phyloP scores from a whole-genome alignment of 2,329 filamentous ascomycete genomes.

The Chaetomium globosum region DNA sequence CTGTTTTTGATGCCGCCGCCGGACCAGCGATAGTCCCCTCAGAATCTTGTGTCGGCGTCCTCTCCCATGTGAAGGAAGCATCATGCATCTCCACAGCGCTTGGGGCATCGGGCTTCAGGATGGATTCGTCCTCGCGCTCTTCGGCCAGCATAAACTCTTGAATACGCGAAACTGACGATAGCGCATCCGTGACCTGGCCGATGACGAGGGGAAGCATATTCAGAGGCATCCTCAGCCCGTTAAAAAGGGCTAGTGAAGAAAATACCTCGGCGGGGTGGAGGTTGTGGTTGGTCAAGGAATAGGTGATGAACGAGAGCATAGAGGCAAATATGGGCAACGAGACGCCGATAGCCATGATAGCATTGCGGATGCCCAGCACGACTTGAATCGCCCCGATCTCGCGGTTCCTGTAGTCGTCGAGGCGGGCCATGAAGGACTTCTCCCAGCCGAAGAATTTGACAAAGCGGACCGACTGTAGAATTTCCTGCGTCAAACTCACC shows the following conservation, averaged over 20 bases:
- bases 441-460: slow-evolving; percentile 99
- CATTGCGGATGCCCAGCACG: slow-evolving; percentile 80
- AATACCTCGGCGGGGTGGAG: slow-evolving; percentile 80
- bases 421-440: slow-evolving; percentile 75
- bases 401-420: slow-evolving; percentile 70
- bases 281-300: slow-evolving; percentile 65
- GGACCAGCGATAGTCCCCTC: slow-evolving; percentile 48
- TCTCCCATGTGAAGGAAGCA: slow-evolving; percentile 88
- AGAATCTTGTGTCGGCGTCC: slow-evolving; percentile 58
- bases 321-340: slow-evolving; percentile 90
- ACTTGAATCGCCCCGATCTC: slow-evolving; percentile 86
- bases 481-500: slow-evolving; percentile 89
- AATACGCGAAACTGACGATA: slow-evolving; percentile 80
- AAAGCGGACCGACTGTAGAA: slow-evolving; percentile 85
- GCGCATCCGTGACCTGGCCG: slow-evolving; percentile 86
- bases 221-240: slow-evolving; percentile 83
- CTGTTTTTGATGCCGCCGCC: slow-evolving; percentile 37
- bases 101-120: slow-evolving; percentile 58
- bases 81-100: slow-evolving; percentile 71
- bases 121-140: slow-evolving; percentile 74
- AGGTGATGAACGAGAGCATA: slow-evolving; percentile 92
- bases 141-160: slow-evolving; percentile 86
- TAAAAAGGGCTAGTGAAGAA: slow-evolving; percentile 92
- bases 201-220: slow-evolving; percentile 88
- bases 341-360: slow-evolving; percentile 80